phyloP scores from a whole-genome alignment of 352 stramenopile genomes.

The Globisporangium spiculum region DNA sequence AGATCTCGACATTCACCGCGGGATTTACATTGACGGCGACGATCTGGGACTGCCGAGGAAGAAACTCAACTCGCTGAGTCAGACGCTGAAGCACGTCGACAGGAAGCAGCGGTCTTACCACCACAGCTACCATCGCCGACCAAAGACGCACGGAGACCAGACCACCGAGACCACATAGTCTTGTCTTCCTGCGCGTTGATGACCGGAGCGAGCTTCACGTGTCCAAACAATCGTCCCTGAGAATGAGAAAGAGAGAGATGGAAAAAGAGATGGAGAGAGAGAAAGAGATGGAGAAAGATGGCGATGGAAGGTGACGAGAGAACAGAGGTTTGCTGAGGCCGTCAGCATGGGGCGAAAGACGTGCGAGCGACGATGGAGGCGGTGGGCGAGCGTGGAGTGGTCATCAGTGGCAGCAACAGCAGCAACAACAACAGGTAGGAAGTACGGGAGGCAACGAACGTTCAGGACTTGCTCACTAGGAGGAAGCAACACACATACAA shows the following conservation, averaged over 20 bases:
- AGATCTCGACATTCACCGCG: conserved; percentile 30
- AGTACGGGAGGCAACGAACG: conserved; percentile 12
- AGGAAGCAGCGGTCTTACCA: conserved; percentile 38
- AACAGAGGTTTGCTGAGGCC: not conserved
- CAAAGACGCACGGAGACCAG: conserved; percentile 21
- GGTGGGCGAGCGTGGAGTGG: not conserved
- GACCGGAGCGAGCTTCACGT: not conserved
- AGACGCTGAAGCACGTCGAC: conserved; percentile 41
- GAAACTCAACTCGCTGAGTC: conserved; percentile 37
- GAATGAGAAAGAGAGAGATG: not conserved
- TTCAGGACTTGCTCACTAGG: conserved; percentile 20
- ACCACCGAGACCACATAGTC: conserved; percentile 14
- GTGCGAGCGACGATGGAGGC: not conserved
- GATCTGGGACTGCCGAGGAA: conserved; percentile 32
- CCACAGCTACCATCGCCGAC: conserved; percentile 24
- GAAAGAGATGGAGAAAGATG: not conserved
- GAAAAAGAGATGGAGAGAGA: not conserved
- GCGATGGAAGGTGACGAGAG: conserved; percentile 4
- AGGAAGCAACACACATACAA: conserved; percentile 12
- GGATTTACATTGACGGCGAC: conserved; percentile 36
- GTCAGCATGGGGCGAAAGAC: not conserved
- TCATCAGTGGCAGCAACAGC: not conserved
- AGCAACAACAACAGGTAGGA: conserved; percentile 22
- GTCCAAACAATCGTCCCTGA: not conserved
- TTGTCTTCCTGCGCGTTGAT: not conserved